Percentiles rank a stretch among this genome's conserved stretches.
phyloP scores from a whole-genome alignment of 345 rosid species.

The Salix koriyanagi region DNA sequence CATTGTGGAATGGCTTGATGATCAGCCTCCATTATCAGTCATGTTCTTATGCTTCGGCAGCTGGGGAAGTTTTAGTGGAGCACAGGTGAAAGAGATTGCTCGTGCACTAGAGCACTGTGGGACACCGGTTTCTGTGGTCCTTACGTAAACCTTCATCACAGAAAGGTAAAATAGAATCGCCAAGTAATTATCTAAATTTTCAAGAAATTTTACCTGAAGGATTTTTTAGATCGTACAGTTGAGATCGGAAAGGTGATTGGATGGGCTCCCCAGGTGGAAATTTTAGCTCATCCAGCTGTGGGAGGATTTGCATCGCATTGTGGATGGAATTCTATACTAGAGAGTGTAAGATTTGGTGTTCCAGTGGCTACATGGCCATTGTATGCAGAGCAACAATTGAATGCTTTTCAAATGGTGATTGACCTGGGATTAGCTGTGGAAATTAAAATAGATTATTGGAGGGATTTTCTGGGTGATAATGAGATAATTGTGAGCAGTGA shows the following conservation, averaged over 20 bases:
- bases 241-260: conserved; percentile 6
- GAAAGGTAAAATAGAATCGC: not conserved
- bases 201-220: not conserved
- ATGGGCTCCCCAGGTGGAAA: conserved; percentile 2
- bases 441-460: not conserved
- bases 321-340: conserved; percentile 10
- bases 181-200: not conserved
- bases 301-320: conserved; percentile 14
- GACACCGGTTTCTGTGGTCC: conserved; percentile 18
- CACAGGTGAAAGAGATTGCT: conserved; percentile 16
- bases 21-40: conserved; percentile 10
- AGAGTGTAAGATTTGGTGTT: conserved; percentile 7
- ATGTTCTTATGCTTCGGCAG: conserved; percentile 23
- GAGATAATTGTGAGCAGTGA: not conserved
- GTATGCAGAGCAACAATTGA: conserved; percentile 5
- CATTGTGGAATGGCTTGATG: conserved; percentile 17
- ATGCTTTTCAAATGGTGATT: conserved; percentile 5
- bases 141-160: conserved; percentile 4
- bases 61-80: conserved; percentile 8
- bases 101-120: conserved; percentile 8
- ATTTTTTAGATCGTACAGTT: not conserved
- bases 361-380: conserved; percentile 12
- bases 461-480: not conserved
- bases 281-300: not conserved
- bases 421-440: not conserved